These are phyloP conservation scores for Lactifluus rugatus DNA, from an alignment of 768 basidiomycete genomes.

Conservation along the genomic window DNA sequence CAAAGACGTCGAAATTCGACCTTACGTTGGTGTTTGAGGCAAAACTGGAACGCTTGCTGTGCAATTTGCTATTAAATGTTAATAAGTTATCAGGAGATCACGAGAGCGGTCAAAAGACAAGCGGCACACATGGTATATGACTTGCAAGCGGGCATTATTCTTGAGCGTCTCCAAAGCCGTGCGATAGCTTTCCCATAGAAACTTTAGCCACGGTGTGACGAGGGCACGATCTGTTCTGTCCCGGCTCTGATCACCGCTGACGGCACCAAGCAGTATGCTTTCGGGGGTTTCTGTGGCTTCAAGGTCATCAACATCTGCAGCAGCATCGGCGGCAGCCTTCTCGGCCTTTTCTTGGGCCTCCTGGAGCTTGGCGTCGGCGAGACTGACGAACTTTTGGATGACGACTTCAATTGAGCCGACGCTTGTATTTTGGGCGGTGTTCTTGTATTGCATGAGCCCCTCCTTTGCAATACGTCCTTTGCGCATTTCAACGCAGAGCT, in stretches of 20 bases:
- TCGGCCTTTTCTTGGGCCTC: conserved; percentile 85
- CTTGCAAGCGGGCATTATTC: conserved; percentile 87
- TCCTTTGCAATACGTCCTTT: conserved; percentile 92
- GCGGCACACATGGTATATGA: conserved; percentile 77
- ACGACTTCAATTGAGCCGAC: conserved; percentile 89
- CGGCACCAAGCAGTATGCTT: conserved; percentile 81
- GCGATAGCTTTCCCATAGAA: conserved; percentile 98
- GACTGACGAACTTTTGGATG: conserved; percentile 74
- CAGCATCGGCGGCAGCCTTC: conserved; percentile 45
- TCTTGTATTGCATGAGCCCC: conserved; percentile 95
- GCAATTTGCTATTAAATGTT: conserved; percentile 66
- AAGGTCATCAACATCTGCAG: conserved; percentile 85
- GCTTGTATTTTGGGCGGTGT: conserved; percentile 89
- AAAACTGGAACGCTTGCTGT: conserved; percentile 96
- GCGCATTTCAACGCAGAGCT: conserved; percentile 91
- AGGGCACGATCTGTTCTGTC: conserved; percentile 91
- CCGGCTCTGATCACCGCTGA: conserved; percentile 83
- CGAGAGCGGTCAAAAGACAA: not conserved
- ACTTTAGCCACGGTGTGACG: conserved; percentile 96
- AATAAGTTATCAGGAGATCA: not conserved
- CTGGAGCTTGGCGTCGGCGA: conserved; percentile 72
- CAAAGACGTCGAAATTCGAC: conserved; percentile 96
- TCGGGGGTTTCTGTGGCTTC: conserved; percentile 94
- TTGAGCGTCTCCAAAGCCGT: conserved; percentile 93
- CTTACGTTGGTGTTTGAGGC: conserved; percentile 85